A percentile compares a stretch with the other conserved stretches of the same genome.
These are phyloP conservation scores for Alternaria triticina DNA, from an alignment of 2,329 filamentous ascomycete genomes.

Conservation along the genomic window DNA sequence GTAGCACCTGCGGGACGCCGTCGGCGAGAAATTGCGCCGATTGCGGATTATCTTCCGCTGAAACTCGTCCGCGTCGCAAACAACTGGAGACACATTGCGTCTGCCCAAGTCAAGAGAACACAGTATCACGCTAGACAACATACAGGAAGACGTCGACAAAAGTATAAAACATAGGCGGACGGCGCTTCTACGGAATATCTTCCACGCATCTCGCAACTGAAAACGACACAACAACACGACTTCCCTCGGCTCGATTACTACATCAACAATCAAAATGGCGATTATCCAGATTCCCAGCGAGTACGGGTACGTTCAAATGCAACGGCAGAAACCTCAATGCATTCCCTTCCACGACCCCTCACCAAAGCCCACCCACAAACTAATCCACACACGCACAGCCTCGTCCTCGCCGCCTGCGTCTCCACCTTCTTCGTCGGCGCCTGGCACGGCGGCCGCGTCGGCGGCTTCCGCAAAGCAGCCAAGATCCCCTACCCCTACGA, in stretches of 20 bases:
- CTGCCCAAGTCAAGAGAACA: background rate
- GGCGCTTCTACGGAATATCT: background rate
- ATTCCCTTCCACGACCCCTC: background rate
- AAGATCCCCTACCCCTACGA: slow-evolving; percentile 64
- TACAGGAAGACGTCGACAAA: background rate
- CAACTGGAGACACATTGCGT: background rate
- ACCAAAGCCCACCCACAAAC: background rate
- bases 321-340: background rate
- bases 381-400: slow-evolving; percentile 49
- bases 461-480: slow-evolving; percentile 57
- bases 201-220: background rate
- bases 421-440: slow-evolving; percentile 61
- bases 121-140: background rate
- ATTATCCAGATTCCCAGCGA: slow-evolving; percentile 32
- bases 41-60: slow-evolving; percentile 14
- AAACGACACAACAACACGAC: background rate
- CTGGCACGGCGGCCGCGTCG: slow-evolving; percentile 59
- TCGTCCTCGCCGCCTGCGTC: slow-evolving; percentile 61
- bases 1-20: background rate
- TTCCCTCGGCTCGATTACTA: background rate
- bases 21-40: slow-evolving; percentile 24
- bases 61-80: slow-evolving; percentile 32
- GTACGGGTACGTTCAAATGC: slow-evolving; percentile 38
- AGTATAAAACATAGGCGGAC: background rate
- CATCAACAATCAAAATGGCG: slow-evolving; percentile 17